Base-by-base conservation (phyloP, 495 filamentous ascomycete species). In the Extremus antarcticus region DNA sequence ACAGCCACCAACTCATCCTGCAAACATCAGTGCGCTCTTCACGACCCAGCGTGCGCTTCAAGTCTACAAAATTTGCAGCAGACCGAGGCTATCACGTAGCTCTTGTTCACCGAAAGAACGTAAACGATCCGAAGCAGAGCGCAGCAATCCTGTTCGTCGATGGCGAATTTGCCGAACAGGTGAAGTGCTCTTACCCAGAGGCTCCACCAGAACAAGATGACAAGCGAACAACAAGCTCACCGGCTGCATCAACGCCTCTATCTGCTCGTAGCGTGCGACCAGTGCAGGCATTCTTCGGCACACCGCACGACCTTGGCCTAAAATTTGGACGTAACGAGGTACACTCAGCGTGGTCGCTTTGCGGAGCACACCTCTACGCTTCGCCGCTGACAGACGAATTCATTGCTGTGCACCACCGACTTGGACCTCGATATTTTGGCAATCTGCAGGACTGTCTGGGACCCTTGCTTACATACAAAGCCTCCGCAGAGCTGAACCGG, bases 401-500 rank as follows among this genome's bases (percentile, higher is more conserved):
- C 52, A 77, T 97, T 21, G 83, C 91, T 22, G 92, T 97, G 1
- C 86, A 91, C 61, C 88, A 85, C 67, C 86, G 89, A 51, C 81
- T 98, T 16, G 90, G 92, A 1, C 83, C 87, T 20, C 82, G 88
- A 32, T 98, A 98, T 62, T 81, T 85, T 67, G 92, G 92, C 1
- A 97, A 96, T 65, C 95, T 91, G 62, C 92, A 98, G 66, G 92
- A 98, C 65, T 90, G 88, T 57, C 75, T 98, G 20, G 92, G 92
- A 10, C 91, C 90, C 16, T 95, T 98, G 63, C 90, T 96, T 65
- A 98, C 92, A 0, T 98, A 97, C 65, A 84, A 84, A 57, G 90
- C 94, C n/a, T 96, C 94, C 22, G 90, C 92, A 17, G 81, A 86
- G 23, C 71, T 98, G 23, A 90, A 91, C 54, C 75, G 96, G 50